These are phyloP conservation scores for Pythium plurisporium DNA, from an alignment of 352 stramenopile species.

Conservation along the genomic window DNA sequence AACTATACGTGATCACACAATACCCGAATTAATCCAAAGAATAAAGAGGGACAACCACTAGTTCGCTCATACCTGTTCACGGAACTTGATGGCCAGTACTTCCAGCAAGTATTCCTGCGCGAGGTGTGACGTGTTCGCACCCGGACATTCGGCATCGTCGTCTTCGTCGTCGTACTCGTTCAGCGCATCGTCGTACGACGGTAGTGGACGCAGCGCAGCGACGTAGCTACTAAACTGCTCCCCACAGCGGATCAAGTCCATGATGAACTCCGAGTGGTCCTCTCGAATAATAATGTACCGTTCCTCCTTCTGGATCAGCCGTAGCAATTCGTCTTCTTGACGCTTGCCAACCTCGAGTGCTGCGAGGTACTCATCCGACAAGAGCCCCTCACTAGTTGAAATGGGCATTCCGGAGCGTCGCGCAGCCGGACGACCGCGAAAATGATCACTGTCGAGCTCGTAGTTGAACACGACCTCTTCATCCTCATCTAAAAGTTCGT, in stretches of 20 bases:
- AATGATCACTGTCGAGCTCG: slow-evolving; percentile 49
- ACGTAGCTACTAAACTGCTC: slow-evolving; percentile 70
- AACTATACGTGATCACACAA: slow-evolving; percentile 32
- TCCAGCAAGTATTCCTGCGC: slow-evolving; percentile 77
- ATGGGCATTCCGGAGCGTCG: neutral
- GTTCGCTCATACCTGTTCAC: slow-evolving; percentile 52
- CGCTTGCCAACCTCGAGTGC: slow-evolving; percentile 59
- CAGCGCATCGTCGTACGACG: slow-evolving; percentile 14
- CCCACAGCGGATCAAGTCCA: slow-evolving; percentile 73
- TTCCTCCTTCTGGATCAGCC: slow-evolving; percentile 75
- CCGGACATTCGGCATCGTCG: slow-evolving; percentile 55
- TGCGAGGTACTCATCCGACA: slow-evolving; percentile 63
- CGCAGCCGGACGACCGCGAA: slow-evolving; percentile 10
- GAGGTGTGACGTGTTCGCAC: slow-evolving; percentile 69
- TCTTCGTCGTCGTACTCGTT: slow-evolving; percentile 50
- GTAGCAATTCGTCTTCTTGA: slow-evolving; percentile 64
- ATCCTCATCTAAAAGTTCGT: slow-evolving; percentile 28
- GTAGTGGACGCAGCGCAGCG: slow-evolving; percentile 29
- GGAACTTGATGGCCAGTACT: slow-evolving; percentile 75
- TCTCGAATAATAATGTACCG: slow-evolving; percentile 83
- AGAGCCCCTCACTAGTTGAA: slow-evolving; percentile 22
- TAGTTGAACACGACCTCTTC: slow-evolving; percentile 74
- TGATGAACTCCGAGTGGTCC: slow-evolving; percentile 76
- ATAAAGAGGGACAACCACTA: slow-evolving; percentile 1
- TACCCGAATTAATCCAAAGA: neutral